phyloP scores from a whole-genome alignment of 2,329 filamentous ascomycete genomes.

The Paraphaeosphaeria sporulosa region DNA sequence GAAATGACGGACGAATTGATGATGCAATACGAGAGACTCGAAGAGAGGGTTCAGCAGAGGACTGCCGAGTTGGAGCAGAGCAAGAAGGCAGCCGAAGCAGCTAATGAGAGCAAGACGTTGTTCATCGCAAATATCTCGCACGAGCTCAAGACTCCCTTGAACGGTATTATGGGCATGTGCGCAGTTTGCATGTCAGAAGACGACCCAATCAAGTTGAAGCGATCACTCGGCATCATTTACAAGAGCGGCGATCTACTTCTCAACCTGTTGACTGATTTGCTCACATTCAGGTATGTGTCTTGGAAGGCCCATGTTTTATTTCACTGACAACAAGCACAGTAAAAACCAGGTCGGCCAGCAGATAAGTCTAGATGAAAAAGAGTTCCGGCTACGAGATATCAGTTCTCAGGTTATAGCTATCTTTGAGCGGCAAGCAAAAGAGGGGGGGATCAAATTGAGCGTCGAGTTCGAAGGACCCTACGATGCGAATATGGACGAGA shows the following conservation, averaged over 20 bases:
- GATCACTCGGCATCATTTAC: slow-evolving; percentile 86
- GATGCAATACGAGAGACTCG: slow-evolving; percentile 83
- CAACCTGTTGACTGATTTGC: slow-evolving; percentile 84
- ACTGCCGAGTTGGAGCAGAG: slow-evolving; percentile 86
- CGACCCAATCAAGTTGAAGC: slow-evolving; percentile 77
- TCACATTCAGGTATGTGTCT: slow-evolving; percentile 69
- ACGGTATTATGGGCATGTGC: slow-evolving; percentile 94
- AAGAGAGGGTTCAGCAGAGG: slow-evolving; percentile 82
- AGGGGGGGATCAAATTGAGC: slow-evolving; percentile 76
- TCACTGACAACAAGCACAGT: slow-evolving; percentile 53
- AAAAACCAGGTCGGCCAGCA: slow-evolving; percentile 94
- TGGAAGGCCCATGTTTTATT: not conserved
- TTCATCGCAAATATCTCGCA: slow-evolving; percentile 95
- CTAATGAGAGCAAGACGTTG: slow-evolving; percentile 94
- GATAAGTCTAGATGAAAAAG: slow-evolving; percentile 80
- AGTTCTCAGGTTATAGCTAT: slow-evolving; percentile 83
- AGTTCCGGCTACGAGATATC: slow-evolving; percentile 85
- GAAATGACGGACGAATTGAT: slow-evolving; percentile 91
- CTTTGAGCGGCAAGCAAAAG: slow-evolving; percentile 87
- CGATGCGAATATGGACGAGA: slow-evolving; percentile 49
- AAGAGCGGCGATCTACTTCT: slow-evolving; percentile 85
- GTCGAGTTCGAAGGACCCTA: slow-evolving; percentile 72
- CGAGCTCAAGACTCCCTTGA: slow-evolving; percentile 91
- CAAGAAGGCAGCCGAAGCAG: slow-evolving; percentile 92
- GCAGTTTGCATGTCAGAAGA: slow-evolving; percentile 93